Conservation (phyloP, 148 eudicot species). For the Rheum nobile region DNA sequence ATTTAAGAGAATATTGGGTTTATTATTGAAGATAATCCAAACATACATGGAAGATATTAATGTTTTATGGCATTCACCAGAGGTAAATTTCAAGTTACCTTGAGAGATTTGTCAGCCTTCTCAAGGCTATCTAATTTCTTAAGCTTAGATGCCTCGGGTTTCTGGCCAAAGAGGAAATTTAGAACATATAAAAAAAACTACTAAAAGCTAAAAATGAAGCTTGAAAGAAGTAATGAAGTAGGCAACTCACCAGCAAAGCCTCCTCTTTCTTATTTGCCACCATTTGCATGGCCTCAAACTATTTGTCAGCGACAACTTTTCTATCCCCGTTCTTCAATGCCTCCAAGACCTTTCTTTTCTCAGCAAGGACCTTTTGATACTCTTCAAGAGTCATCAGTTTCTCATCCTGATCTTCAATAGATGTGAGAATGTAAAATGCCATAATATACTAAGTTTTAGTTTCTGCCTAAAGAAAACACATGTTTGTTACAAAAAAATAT, state of each 20-base stretch:
- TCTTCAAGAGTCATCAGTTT: slow-evolving; percentile 25
- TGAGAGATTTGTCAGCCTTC: slow-evolving; percentile 17
- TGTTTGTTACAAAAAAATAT: slow-evolving; percentile 3
- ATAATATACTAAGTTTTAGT: not conserved
- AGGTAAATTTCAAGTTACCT: slow-evolving; percentile 3
- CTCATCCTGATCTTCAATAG: slow-evolving; percentile 7
- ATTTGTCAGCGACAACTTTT: slow-evolving; percentile 23
- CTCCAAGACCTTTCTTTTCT: slow-evolving; percentile 24
- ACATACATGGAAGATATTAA: too few species aligned
- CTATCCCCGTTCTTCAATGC: slow-evolving; percentile 13
- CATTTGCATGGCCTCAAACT: slow-evolving; percentile 27
- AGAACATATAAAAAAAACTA: not conserved
- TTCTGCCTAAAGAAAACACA: not conserved
- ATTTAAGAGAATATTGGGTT: too few species aligned
- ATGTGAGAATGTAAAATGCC: not conserved
- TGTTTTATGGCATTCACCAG: too few species aligned
- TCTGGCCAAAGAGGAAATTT: not conserved
- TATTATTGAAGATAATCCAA: too few species aligned
- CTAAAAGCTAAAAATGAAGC: not conserved
- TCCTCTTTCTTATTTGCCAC: slow-evolving; percentile 20
- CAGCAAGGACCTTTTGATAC: slow-evolving; percentile 18
- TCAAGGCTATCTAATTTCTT: slow-evolving; percentile 14
- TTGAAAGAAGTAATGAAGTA: not conserved
- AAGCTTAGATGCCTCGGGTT: slow-evolving; percentile 8
- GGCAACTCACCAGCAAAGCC: not conserved